Percentiles rank a stretch among this genome's conserved stretches.
phyloP scores from a whole-genome alignment of 805 yeast species.

The Metschnikowia reukaufii region DNA sequence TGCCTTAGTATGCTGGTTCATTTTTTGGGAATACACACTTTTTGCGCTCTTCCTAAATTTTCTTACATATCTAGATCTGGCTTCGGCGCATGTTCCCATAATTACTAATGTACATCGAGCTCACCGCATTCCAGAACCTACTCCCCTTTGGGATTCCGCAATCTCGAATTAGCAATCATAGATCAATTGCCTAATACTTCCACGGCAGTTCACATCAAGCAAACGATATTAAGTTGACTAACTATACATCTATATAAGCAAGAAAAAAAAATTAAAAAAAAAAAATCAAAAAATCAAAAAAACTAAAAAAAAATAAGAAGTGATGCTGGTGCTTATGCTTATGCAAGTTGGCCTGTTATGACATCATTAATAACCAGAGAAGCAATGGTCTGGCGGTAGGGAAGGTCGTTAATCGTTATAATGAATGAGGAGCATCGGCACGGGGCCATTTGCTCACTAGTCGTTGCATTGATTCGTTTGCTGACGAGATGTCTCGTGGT shows the following conservation, averaged over 20 bases:
- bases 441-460: not conserved
- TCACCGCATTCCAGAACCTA: no score
- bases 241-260: not conserved
- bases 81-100: no score
- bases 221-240: no score
- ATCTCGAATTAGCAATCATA: no score
- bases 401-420: slow-evolving; percentile 8
- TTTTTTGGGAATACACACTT: no score
- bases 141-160: no score
- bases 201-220: no score
- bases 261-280: not conserved
- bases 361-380: slow-evolving; percentile 4
- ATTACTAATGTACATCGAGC: no score
- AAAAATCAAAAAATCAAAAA: not conserved
- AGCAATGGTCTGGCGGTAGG: slow-evolving; percentile 3
- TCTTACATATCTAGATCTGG: no score
- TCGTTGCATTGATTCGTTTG: slow-evolving; percentile 6
- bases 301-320: slow-evolving; percentile 5
- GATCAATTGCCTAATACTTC: no score
- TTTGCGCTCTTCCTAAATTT: no score
- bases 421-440: not conserved
- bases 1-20: no score
- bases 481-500: slow-evolving; percentile 1
- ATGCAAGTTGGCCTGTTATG: slow-evolving; percentile 8
- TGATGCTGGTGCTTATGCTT: slow-evolving; percentile 1